Conservation (phyloP, 257 asterid genomes). For the Plantago elongata region DNA sequence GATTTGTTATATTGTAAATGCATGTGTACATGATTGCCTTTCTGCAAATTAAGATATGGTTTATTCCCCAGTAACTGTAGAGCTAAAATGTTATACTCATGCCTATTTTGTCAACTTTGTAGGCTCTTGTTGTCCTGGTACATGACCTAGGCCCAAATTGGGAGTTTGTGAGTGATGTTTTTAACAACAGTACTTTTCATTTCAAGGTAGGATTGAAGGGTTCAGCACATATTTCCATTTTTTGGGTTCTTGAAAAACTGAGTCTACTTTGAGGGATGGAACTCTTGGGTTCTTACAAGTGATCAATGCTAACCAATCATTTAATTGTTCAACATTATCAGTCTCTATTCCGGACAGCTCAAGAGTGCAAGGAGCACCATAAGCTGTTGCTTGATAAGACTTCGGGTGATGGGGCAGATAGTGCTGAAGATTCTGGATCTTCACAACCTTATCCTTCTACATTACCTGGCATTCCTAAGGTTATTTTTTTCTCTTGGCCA, state of each 20-base stretch:
- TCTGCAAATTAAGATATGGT: conserved; percentile 16
- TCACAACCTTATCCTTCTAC: conserved; percentile 91
- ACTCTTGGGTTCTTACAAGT: not conserved
- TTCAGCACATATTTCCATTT: conserved; percentile 8
- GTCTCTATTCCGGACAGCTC: conserved; percentile 85
- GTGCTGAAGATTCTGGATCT: conserved; percentile 96
- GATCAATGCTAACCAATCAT: not conserved
- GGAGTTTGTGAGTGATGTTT: conserved; percentile 97
- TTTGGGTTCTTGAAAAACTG: not conserved
- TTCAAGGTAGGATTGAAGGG: conserved; percentile 66
- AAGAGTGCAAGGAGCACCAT: conserved; percentile 95
- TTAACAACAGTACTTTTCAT: conserved; percentile 65
- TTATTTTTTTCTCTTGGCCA: conserved; percentile 21
- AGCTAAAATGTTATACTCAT: too few relatives aligned
- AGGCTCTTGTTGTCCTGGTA: conserved; percentile 96
- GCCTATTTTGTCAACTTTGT: conserved; percentile 17
- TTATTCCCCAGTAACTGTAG: not conserved
- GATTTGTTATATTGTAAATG: conserved; percentile 16
- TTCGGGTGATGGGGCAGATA: conserved; percentile 89
- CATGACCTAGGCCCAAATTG: conserved; percentile 98
- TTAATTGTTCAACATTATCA: conserved; percentile 25
- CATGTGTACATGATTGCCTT: conserved; percentile 13
- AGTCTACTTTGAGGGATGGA: not conserved
- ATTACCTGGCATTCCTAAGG: conserved; percentile 98
- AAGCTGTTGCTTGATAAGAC: conserved; percentile 59